A percentile compares a stretch with the other conserved stretches of the same genome.
Conservation (phyloP, 1,284 basidiomycete genomes). For the Blastosporella zonata region DNA sequence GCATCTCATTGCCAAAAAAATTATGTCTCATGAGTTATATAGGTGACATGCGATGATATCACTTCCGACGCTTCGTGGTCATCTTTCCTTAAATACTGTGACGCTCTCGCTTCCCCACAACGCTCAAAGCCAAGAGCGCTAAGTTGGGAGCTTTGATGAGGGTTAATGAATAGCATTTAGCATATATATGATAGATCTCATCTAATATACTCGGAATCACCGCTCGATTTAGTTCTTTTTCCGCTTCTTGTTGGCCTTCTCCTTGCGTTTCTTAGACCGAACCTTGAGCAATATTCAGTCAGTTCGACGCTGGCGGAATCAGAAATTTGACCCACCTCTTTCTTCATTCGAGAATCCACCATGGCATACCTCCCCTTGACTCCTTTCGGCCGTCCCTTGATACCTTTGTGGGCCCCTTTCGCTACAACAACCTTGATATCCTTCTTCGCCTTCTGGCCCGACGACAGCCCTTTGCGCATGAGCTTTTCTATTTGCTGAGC, state of each 20-base stretch:
- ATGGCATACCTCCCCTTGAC: constrained; percentile 92
- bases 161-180: neutral
- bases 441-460: constrained; percentile 69
- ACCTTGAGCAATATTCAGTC: constrained; percentile 39
- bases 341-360: constrained; percentile 86
- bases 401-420: constrained; percentile 83
- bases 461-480: constrained; percentile 76
- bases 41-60: constrained; percentile 48
- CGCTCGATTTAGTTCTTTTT: constrained; percentile 29
- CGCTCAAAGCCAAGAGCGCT: neutral
- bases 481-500: constrained; percentile 91
- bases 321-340: constrained; percentile 57
- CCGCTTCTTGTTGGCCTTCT: constrained; percentile 64
- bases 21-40: constrained; percentile 6
- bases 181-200: neutral
- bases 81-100: constrained; percentile 52
- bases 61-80: constrained; percentile 45
- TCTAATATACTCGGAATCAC: neutral
- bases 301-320: neutral
- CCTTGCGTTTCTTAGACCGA: constrained; percentile 67
- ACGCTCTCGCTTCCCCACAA: constrained; percentile 25
- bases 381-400: constrained; percentile 94
- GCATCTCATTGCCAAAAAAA: constrained; percentile 1
- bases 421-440: constrained; percentile 92
- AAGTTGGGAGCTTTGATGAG: neutral